Evolutionary conservation across 2,329 filamentous ascomycete genomes (phyloP).

Genomic region (Graphilbum ipis-grandicollis): DNA sequence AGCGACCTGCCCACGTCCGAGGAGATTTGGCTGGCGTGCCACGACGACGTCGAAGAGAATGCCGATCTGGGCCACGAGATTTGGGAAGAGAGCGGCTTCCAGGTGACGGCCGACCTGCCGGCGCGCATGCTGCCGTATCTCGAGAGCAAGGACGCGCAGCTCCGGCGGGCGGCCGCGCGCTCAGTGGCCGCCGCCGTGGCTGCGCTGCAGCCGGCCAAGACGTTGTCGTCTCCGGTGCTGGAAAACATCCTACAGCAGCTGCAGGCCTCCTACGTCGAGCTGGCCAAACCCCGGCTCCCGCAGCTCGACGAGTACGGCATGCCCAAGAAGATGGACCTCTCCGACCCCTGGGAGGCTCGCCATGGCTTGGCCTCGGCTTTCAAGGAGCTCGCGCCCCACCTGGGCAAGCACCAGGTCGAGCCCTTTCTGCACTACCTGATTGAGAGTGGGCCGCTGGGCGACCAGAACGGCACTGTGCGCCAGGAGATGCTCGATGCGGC

Average conservation of each 20-base stretch:
- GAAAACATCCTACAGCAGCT: conserved; percentile 42
- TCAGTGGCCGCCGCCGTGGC: conserved; percentile 60
- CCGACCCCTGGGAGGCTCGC: conserved; percentile 80
- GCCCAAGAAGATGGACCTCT: conserved; percentile 72
- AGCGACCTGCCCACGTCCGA: conserved; percentile 73
- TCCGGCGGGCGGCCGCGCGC: conserved; percentile 68
- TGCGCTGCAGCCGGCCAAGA: conserved; percentile 39
- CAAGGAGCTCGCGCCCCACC: conserved; percentile 56
- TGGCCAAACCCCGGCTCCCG: conserved; percentile 67
- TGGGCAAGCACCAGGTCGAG: conserved; percentile 53
- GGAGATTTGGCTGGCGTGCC: conserved; percentile 83
- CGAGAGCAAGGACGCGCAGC: conserved; percentile 60
- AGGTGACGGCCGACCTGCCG: conserved; percentile 48
- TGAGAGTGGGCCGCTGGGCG: conserved; percentile 70
- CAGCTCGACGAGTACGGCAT: conserved; percentile 89
- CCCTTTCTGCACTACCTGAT: conserved; percentile 75
- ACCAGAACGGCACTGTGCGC: conserved; percentile 60
- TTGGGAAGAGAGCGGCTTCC: conserved; percentile 84
- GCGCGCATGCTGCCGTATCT: conserved; percentile 60
- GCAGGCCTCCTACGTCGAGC: conserved; percentile 53
- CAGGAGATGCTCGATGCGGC: conserved; percentile 86
- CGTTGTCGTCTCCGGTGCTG: too few relatives aligned
- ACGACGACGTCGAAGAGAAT: conserved; percentile 84
- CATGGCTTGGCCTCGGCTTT: conserved; percentile 82
- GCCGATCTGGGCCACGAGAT: conserved; percentile 68